Evolutionary conservation across 306 rosid genomes (phyloP).

Genomic region (Sesbania bispinosa): DNA sequence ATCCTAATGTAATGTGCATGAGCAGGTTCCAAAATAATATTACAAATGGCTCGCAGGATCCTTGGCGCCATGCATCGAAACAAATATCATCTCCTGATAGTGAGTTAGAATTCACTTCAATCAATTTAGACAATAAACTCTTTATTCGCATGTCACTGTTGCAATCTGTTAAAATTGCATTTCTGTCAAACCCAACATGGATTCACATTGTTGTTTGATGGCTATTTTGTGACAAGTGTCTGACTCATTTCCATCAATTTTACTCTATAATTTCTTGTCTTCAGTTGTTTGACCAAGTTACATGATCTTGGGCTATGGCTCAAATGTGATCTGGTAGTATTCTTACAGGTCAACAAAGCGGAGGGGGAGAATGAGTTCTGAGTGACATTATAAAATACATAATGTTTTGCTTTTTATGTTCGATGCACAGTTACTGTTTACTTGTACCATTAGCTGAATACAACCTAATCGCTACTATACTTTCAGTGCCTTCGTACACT

Average conservation of each 20-base stretch:
- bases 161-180: background rate
- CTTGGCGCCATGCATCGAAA: slow-evolving; percentile 97
- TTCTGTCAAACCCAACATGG: background rate
- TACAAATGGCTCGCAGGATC: slow-evolving; percentile 94
- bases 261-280: background rate
- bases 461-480: background rate
- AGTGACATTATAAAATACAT: background rate
- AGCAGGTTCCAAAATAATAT: slow-evolving; percentile 82
- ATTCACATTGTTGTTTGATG: background rate
- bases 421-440: background rate
- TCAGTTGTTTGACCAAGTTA: background rate
- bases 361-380: background rate
- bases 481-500: slow-evolving; percentile 85
- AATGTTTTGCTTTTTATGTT: no score
- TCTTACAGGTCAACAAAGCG: background rate
- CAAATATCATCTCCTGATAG: slow-evolving; percentile 74
- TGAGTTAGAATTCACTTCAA: slow-evolving; percentile 45
- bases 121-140: background rate
- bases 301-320: slow-evolving; percentile 2
- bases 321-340: background rate
- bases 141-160: background rate
- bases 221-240: background rate
- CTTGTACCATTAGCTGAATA: background rate
- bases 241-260: background rate
- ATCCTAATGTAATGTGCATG: slow-evolving; percentile 28